Percentiles rank a stretch among this genome's conserved stretches.
Conservation (phyloP, 371 early-diverging fungal genomes). For the Mortierella sp. region DNA sequence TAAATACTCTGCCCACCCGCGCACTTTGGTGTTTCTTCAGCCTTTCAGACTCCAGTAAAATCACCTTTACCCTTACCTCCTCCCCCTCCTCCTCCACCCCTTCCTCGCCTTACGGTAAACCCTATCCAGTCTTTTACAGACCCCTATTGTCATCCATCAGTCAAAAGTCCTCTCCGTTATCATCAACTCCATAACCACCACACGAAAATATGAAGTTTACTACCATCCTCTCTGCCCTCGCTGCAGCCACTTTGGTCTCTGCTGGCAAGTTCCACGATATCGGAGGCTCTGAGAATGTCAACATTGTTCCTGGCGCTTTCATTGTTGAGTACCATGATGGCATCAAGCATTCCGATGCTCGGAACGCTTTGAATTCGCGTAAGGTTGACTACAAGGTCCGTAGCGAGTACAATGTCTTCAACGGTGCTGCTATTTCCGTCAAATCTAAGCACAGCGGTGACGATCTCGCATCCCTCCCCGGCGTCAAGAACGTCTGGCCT, state of each 20-base stretch:
- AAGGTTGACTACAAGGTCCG: conserved; percentile 46
- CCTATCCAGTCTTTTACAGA: conserved; percentile 21
- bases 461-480: conserved; percentile 31
- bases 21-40: conserved; percentile 1
- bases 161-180: neutral
- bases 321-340: conserved; percentile 48
- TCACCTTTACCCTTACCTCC: conserved; percentile 2
- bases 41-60: conserved; percentile 12
- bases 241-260: conserved; percentile 50
- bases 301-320: conserved; percentile 25
- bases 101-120: conserved; percentile 16
- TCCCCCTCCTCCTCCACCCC: conserved; percentile 6
- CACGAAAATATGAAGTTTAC: conserved; percentile 40
- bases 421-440: conserved; percentile 50
- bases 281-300: neutral
- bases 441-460: conserved; percentile 40
- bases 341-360: conserved; percentile 25
- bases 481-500: conserved; percentile 59
- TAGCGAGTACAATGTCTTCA: conserved; percentile 46
- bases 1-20: conserved; percentile 1
- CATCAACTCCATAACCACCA: neutral
- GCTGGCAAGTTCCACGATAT: conserved; percentile 42
- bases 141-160: neutral
- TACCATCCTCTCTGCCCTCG: conserved; percentile 41
- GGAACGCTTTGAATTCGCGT: conserved; percentile 33